Evolutionary conservation across 352 stramenopile species (phyloP).

Genomic region (Phytophthora podocarpi): DNA sequence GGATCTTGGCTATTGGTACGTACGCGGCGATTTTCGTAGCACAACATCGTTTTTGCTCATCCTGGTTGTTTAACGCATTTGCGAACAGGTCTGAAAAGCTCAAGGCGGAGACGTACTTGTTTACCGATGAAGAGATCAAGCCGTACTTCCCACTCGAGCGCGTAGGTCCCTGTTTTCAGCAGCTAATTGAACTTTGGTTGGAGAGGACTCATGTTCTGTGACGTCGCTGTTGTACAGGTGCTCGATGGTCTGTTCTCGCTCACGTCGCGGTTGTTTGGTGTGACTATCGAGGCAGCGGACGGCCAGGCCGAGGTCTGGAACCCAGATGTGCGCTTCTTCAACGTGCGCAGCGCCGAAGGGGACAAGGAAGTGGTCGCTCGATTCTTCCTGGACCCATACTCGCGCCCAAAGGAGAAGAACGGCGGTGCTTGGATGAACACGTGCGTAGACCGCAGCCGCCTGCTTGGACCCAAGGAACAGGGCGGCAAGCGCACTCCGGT

Average conservation of each 20-base stretch:
- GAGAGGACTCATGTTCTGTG: not conserved
- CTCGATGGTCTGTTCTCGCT: constrained; percentile 97
- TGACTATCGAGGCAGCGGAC: constrained; percentile 91
- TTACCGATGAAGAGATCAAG: constrained; percentile 97
- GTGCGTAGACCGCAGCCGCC: constrained; percentile 93
- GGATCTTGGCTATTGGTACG: constrained; percentile 94
- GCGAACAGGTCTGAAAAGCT: constrained; percentile 88
- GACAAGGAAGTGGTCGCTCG: constrained; percentile 90
- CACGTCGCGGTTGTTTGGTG: constrained; percentile 93
- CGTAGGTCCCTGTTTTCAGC: constrained; percentile 42
- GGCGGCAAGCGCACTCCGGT: constrained; percentile 89
- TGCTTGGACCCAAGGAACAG: constrained; percentile 67
- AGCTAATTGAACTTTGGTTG: not conserved
- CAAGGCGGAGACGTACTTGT: constrained; percentile 94
- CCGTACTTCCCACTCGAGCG: constrained; percentile 96
- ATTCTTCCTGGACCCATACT: constrained; percentile 98
- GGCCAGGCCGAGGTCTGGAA: constrained; percentile 90
- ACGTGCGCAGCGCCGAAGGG: constrained; percentile 78
- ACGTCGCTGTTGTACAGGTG: constrained; percentile 30
- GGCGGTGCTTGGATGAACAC: constrained; percentile 98
- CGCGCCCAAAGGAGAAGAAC: constrained; percentile 96
- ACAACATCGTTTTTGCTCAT: not conserved
- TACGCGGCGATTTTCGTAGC: not conserved
- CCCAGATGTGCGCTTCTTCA: constrained; percentile 96
- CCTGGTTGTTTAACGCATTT: not conserved